Base-by-base conservation (phyloP, 2,329 filamentous ascomycete genomes). In the Sporothrix variecibatus region DNA sequence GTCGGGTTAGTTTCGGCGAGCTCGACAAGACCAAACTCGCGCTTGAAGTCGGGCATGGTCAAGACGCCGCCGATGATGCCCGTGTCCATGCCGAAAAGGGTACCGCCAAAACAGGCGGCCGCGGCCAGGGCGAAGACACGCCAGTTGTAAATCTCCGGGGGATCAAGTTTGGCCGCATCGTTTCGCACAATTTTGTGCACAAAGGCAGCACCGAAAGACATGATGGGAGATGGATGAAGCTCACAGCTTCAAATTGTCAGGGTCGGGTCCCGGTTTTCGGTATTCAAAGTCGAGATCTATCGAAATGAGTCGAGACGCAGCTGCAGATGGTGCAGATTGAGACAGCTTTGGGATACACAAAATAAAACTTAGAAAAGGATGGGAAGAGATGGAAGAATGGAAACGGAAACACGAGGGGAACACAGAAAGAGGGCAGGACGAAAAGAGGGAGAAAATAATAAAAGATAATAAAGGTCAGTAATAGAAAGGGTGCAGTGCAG, bases 101-200 rank as follows among this genome's bases (percentile, higher is more conserved):
- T 78, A 56, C 76, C 77, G 38, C 75, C 73, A 60, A 77, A 77
- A 75, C 82, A 79, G 26, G 76, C 76, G 34, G 89, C 91, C 74
- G 86, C 88, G 23, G 90, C 89, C 74, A 92, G 82, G 69, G 87
- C 83, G 75, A 90, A 91, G 3, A 91, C 89, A 71, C 90, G 86
- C 90, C 90, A 92, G 78, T 90, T 90, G 82, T 92, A 92, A 73
- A 92, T 88, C 80, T 92, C 88, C 8, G 87, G 86, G 17, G 91
- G 91, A 78, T 93, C 91, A 62, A 84, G 82, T 79, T 85, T 88
- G 83, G 92, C 91, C 60, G 91, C 88, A 78, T 92, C 85, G 79
- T 87, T 87, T 76, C 84, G 85, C 76, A 87, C 84, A 75, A 87
- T 34, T 26, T 65, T 58, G 12, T 51, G 71, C 58, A 76, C 67